Conservation (phyloP, 1,284 basidiomycete genomes). For the Rhodotorula sp. region DNA sequence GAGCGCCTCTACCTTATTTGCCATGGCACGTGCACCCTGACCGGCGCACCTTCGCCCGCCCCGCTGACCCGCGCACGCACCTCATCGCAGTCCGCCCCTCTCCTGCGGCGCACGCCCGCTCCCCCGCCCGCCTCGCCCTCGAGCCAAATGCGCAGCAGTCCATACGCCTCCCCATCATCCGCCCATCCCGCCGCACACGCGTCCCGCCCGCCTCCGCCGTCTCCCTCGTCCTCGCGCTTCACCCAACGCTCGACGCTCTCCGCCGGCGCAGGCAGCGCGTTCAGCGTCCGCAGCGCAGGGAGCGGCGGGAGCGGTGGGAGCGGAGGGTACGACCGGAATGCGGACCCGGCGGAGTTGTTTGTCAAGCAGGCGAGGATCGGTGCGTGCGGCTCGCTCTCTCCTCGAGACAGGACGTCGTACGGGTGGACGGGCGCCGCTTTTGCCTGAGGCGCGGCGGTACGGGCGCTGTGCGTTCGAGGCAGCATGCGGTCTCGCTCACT, state of each 20-base stretch:
- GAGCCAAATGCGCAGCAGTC: neutral
- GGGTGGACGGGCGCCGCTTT: too few species aligned
- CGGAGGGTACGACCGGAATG: slow-evolving; percentile 36
- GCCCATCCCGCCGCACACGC: neutral
- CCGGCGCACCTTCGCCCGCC: too few species aligned
- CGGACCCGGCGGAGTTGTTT: slow-evolving; percentile 90
- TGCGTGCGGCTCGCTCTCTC: slow-evolving; percentile 53
- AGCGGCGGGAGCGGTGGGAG: slow-evolving; percentile 1
- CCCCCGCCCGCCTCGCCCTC: too few species aligned
- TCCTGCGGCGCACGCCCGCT: too few species aligned
- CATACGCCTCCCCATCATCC: neutral
- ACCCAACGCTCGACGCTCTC: slow-evolving; percentile 6
- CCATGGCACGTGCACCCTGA: too few species aligned
- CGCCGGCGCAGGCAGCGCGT: neutral
- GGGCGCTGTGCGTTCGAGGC: too few species aligned
- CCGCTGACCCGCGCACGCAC: too few species aligned
- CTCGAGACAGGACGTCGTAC: slow-evolving; percentile 23
- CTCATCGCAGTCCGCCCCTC: too few species aligned
- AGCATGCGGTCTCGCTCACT: too few species aligned
- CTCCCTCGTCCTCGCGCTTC: slow-evolving; percentile 3
- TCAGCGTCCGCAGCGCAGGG: neutral
- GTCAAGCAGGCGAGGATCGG: slow-evolving; percentile 95
- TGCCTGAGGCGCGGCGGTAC: too few species aligned
- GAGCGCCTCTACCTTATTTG: too few species aligned
- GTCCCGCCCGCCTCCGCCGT: neutral